Conservation (phyloP, 352 stramenopile species). For the Pythium monospermum region DNA sequence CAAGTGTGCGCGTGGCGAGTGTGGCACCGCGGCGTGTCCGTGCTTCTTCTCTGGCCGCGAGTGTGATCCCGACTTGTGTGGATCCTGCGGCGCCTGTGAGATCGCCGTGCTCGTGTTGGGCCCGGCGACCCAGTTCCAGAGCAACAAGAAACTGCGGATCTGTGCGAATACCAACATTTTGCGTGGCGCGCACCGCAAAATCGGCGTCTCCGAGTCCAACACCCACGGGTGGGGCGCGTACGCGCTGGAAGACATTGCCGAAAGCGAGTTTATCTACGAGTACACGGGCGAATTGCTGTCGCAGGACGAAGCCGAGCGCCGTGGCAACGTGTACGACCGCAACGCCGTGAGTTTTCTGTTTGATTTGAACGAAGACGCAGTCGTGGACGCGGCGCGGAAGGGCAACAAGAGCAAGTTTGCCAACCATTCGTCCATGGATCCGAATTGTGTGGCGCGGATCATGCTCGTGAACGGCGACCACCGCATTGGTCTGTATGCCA, state of each 20-base stretch:
- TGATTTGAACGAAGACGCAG: constrained; percentile 89
- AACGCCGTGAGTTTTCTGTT: constrained; percentile 92
- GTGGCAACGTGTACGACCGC: constrained; percentile 89
- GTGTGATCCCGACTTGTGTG: constrained; percentile 67
- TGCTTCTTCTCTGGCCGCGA: constrained; percentile 69
- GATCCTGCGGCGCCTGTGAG: constrained; percentile 60
- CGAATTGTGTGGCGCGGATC: constrained; percentile 86
- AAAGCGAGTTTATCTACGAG: constrained; percentile 78
- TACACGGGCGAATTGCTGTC: constrained; percentile 90
- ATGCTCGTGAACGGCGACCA: constrained; percentile 90
- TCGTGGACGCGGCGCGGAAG: constrained; percentile 92
- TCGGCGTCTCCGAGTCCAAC: constrained; percentile 51
- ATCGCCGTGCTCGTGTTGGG: constrained; percentile 45
- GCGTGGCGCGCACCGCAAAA: constrained; percentile 39
- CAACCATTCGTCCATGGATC: constrained; percentile 74
- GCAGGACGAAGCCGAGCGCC: constrained; percentile 82
- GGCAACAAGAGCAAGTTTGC: constrained; percentile 96
- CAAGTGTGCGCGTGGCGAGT: constrained; percentile 49
- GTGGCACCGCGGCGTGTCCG: constrained; percentile 50
- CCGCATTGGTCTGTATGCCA: constrained; percentile 92
- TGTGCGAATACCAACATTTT: constrained; percentile 75
- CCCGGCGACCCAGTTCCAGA: constrained; percentile 25
- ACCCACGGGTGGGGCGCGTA: constrained; percentile 79
- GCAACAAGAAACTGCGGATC: constrained; percentile 30
- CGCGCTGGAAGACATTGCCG: constrained; percentile 42